Evolutionary conservation across 2,329 filamentous ascomycete genomes (phyloP).

Genomic region (Pyrenochaeta sp.): DNA sequence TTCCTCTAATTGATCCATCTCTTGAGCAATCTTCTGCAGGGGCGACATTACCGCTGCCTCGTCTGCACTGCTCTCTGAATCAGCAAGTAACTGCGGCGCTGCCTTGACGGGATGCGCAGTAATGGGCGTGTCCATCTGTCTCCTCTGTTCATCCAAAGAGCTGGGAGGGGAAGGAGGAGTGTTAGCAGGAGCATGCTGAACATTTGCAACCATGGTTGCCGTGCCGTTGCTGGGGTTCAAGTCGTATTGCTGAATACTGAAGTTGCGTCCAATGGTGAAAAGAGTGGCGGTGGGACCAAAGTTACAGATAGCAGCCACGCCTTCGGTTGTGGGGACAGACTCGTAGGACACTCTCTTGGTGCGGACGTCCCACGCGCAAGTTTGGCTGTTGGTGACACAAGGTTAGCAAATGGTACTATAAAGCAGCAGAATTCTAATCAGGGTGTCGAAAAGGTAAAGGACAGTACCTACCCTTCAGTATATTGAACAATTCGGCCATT

Average conservation of each 20-base stretch:
- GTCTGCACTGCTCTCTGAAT: conserved; percentile 75
- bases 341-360: conserved; percentile 98
- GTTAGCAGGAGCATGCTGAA: conserved; percentile 82
- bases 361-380: conserved; percentile 93
- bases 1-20: conserved; percentile 70
- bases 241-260: conserved; percentile 95
- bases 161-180: conserved; percentile 84
- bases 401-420: conserved; percentile 32
- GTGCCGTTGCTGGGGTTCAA: conserved; percentile 73
- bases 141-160: conserved; percentile 75
- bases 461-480: conserved; percentile 81
- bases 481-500: conserved; percentile 95
- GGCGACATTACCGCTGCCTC: conserved; percentile 70
- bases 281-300: conserved; percentile 91
- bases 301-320: conserved; percentile 81
- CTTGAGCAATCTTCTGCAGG: conserved; percentile 76
- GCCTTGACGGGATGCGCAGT: conserved; percentile 39
- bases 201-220: conserved; percentile 80
- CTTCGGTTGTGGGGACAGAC: conserved; percentile 82
- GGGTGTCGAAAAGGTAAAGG: no score
- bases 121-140: conserved; percentile 46
- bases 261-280: conserved; percentile 87
- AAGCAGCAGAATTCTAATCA: no score
- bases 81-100: conserved; percentile 47
- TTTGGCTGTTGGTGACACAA: conserved; percentile 66